A percentile compares a stretch with the other conserved stretches of the same genome.
These are phyloP conservation scores for Leccinum pseudoinsigne DNA, from an alignment of 1,284 basidiomycete species.

Conservation along the genomic window DNA sequence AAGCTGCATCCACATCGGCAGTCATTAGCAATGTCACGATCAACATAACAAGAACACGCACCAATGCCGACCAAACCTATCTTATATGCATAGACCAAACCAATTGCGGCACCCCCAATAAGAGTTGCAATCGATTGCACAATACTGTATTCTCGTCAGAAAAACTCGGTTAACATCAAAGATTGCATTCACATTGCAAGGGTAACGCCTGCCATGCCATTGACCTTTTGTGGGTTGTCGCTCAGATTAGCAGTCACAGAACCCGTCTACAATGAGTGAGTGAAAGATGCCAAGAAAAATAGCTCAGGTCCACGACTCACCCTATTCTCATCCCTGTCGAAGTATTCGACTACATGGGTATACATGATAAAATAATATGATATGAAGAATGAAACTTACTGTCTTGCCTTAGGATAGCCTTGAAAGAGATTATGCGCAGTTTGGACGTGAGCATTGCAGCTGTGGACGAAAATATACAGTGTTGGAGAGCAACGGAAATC, in stretches of 20 bases:
- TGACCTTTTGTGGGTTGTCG: constrained; percentile 93
- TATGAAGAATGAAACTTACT: constrained; percentile 43
- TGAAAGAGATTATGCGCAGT: constrained; percentile 71
- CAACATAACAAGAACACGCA: constrained; percentile 32
- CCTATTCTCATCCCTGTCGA: constrained; percentile 82
- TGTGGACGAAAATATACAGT: constrained; percentile 64
- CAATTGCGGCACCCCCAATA: constrained; percentile 75
- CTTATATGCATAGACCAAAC: constrained; percentile 83
- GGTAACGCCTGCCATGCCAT: constrained; percentile 88
- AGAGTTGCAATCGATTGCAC: constrained; percentile 80
- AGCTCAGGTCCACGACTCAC: constrained; percentile 39
- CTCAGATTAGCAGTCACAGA: constrained; percentile 79
- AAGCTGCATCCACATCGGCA: constrained; percentile 51
- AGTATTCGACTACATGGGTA: constrained; percentile 67
- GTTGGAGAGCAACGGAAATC: constrained; percentile 61
- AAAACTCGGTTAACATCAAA: neutral
- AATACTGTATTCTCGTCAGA: constrained; percentile 47
- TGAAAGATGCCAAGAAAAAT: constrained; percentile 1
- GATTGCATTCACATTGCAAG: constrained; percentile 56
- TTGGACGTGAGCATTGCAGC: constrained; percentile 70
- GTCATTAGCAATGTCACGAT: constrained; percentile 17
- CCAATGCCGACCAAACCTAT: constrained; percentile 74
- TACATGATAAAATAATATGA: neutral
- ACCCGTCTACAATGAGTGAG: constrained; percentile 58
- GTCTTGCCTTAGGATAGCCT: constrained; percentile 81